Evolutionary conservation across 257 asterid genomes (phyloP).

Genomic region (Cinchona pubescens): DNA sequence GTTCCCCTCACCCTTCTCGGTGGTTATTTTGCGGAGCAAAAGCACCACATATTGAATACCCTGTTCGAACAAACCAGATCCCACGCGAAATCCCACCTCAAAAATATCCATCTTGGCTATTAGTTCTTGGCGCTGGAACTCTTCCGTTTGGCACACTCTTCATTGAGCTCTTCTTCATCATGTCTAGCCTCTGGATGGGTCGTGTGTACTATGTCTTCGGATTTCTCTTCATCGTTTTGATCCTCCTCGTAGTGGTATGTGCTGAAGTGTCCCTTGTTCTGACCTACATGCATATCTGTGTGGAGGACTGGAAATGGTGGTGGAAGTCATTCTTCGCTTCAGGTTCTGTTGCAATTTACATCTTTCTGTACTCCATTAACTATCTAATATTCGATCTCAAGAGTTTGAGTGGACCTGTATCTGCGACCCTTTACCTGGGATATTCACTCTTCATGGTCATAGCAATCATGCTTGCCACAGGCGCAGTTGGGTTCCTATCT

Average conservation of each 20-base stretch:
- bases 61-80: conserved; percentile 76
- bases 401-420: conserved; percentile 81
- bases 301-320: conserved; percentile 96
- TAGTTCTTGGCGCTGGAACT: conserved; percentile 91
- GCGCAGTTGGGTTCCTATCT: conserved; percentile 77
- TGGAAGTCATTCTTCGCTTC: conserved; percentile 94
- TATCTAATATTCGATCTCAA: conserved; percentile 72
- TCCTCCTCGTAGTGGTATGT: conserved; percentile 70
- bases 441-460: conserved; percentile 78
- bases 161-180: conserved; percentile 90
- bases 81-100: conserved; percentile 88
- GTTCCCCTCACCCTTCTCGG: conserved; percentile 82
- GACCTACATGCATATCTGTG: conserved; percentile 88
- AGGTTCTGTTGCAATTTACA: conserved; percentile 77
- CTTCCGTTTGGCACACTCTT: conserved; percentile 92
- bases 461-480: conserved; percentile 87
- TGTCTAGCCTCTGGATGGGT: conserved; percentile 94
- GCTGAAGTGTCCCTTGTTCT: conserved; percentile 89
- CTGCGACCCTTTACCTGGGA: conserved; percentile 81
- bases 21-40: conserved; percentile 72
- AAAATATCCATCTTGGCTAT: conserved; percentile 80
- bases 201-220: conserved; percentile 86
- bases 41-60: conserved; percentile 77
- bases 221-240: conserved; percentile 60
- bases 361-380: conserved; percentile 65